Base-by-base conservation (phyloP, 2,329 filamentous ascomycete genomes). In the Diaporthe sp. region DNA sequence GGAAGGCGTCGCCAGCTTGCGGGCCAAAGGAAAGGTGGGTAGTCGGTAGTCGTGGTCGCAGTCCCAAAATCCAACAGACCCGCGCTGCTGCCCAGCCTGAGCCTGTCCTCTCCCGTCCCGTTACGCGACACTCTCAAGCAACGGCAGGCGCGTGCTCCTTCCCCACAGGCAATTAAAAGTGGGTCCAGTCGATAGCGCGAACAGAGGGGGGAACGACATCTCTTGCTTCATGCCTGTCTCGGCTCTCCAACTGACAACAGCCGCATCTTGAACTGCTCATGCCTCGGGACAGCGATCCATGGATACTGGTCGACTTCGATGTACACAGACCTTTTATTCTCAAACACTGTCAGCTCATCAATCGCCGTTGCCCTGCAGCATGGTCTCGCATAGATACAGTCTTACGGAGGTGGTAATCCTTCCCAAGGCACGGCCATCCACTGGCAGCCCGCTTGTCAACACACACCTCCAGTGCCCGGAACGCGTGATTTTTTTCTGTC, bases 111-210 rank as follows among this genome's bases (percentile, higher is more conserved):
- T 55, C 55, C 37, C 37, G 60, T 73, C 58, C 47, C 37, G 71
- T 73, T 73, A 73, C 71, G 71, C 71, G 71, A 73, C 71, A 65
- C 47, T 58, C 65, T 34, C 47, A n/a, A 55, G 47, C 58, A 65
- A 20, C 34, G 58, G 71, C 47, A 61, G 58, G 71, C 61, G 74
- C 37, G 63, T 70, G 42, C 55, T 17, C 39, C n/a, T 60, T 58
- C 71, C 74, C 70, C 70, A 73, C 74, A 72, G 37, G 60, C 51
- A 72, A 65, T 68, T 75, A 73, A 70, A 70, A 73, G 60, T 75
- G 74, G 74, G 70, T 7, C 74, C 60, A 7, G 2, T 39, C 65
- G n/a, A 20, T 70, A 70, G 65, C 65, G 49, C 34, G 47, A 42
- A 55, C 34, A 15, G 58, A 39, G 49, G 44, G 61, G 61, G 65